Conservation (phyloP, 2,329 filamentous ascomycete species). For the Nigrograna mackinnonii region DNA sequence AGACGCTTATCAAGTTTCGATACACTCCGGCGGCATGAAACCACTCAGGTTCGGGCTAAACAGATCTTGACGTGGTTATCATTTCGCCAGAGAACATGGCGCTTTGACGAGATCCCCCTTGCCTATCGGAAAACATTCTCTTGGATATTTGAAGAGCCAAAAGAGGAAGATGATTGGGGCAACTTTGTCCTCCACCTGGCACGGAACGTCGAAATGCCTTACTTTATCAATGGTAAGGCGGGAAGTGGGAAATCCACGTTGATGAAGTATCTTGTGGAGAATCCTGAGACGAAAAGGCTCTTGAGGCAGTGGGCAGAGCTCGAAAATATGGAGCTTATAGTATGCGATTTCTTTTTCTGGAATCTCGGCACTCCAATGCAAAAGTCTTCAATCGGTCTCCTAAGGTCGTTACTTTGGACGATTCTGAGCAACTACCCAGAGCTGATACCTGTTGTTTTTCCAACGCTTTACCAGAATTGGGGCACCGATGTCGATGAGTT, state of each 20-base stretch:
- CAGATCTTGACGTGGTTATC: slow-evolving; percentile 12
- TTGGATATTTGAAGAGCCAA: slow-evolving; percentile 10
- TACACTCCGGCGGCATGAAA: not conserved
- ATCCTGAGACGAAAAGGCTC: slow-evolving; percentile 9
- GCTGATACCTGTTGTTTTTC: slow-evolving; percentile 11
- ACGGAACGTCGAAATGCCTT: slow-evolving; percentile 11
- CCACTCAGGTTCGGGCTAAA: slow-evolving; percentile 1
- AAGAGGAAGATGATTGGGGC: not conserved
- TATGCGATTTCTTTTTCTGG: slow-evolving; percentile 36
- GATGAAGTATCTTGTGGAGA: slow-evolving; percentile 29
- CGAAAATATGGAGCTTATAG: not conserved
- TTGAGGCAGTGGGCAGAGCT: slow-evolving; percentile 24
- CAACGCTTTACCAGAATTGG: slow-evolving; percentile 6
- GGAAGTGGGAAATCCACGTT: slow-evolving; percentile 40
- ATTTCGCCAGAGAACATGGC: slow-evolving; percentile 15
- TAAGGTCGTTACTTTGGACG: slow-evolving; percentile 24
- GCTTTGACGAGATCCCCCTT: slow-evolving; percentile 10
- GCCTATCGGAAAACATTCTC: slow-evolving; percentile 12
- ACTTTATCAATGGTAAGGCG: slow-evolving; percentile 40
- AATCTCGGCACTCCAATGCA: slow-evolving; percentile 27
- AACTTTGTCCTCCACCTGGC: slow-evolving; percentile 6
- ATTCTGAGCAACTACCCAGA: slow-evolving; percentile 8
- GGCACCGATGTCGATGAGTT: slow-evolving; percentile 1
- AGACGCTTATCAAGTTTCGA: slow-evolving; percentile 3
- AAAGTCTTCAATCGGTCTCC: slow-evolving; percentile 23